phyloP scores from a whole-genome alignment of 2,329 filamentous ascomycete genomes.

The Bipolaris oryzae region DNA sequence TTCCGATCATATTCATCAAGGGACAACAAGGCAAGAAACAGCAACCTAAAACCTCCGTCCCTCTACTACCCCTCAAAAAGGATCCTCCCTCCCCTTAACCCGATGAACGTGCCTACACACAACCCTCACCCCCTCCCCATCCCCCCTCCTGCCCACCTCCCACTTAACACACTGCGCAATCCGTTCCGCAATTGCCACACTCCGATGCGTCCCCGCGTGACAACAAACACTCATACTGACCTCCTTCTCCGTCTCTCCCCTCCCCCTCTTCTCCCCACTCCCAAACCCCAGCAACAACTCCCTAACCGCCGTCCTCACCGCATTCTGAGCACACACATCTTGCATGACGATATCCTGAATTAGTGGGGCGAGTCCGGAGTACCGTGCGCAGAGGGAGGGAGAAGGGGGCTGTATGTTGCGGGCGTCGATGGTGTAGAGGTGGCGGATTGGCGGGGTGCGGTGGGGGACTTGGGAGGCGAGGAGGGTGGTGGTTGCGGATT shows the following conservation, averaged over 20 bases:
- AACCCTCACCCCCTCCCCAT: conserved; percentile 25
- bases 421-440: conserved; percentile 36
- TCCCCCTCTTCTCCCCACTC: neutral
- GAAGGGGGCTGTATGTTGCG: conserved; percentile 22
- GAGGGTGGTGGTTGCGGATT: conserved; percentile 8
- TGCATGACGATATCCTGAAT: conserved; percentile 33
- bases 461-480: conserved; percentile 22
- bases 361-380: conserved; percentile 29
- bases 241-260: conserved; percentile 11
- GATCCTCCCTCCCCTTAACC: conserved; percentile 26
- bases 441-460: conserved; percentile 17
- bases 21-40: neutral
- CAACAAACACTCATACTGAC: conserved; percentile 33
- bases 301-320: conserved; percentile 17
- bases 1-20: neutral
- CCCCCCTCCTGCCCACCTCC: conserved; percentile 19
- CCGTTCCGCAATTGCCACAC: conserved; percentile 38
- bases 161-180: conserved; percentile 29
- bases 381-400: conserved; percentile 17
- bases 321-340: conserved; percentile 21
- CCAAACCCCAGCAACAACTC: conserved; percentile 18
- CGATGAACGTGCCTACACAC: conserved; percentile 40
- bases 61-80: conserved; percentile 17
- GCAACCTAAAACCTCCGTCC: neutral
- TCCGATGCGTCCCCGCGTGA: conserved; percentile 39